phyloP scores from a whole-genome alignment of 768 basidiomycete species.

The Suillus alpinus region DNA sequence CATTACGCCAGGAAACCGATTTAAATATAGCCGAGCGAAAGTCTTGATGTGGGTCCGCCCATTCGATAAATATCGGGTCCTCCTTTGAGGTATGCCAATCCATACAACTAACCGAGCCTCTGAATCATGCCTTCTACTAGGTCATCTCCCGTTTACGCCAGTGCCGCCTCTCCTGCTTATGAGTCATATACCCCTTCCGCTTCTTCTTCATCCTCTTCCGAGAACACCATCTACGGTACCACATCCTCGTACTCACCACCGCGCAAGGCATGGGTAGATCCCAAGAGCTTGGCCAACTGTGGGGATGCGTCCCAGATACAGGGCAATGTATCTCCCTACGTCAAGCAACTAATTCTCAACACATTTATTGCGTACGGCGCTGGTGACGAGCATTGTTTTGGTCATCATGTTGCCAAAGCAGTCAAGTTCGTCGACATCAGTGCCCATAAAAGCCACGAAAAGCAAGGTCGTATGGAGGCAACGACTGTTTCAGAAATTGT shows the following conservation, averaged over 20 bases:
- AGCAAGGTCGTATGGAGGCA: conserved; percentile 55
- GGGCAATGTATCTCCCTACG: conserved; percentile 61
- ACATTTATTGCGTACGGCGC: conserved; percentile 72
- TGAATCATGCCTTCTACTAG: conserved; percentile 24
- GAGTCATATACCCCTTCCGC: conserved; percentile 23
- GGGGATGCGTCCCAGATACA: conserved; percentile 53
- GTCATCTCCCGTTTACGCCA: conserved; percentile 23
- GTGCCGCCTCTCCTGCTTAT: conserved; percentile 26
- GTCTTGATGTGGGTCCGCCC: conserved; percentile 12
- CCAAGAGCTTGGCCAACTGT: conserved; percentile 55
- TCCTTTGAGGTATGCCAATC: conserved; percentile 2
- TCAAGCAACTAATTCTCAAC: conserved; percentile 68
- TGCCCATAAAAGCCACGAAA: conserved; percentile 43
- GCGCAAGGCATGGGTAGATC: conserved; percentile 61
- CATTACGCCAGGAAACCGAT: conserved; percentile 6
- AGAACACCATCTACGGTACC: conserved; percentile 22
- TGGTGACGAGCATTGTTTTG: conserved; percentile 60
- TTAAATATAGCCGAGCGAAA: conserved; percentile 24
- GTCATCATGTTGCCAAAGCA: conserved; percentile 54
- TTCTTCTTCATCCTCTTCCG: conserved; percentile 22
- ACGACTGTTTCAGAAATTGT: conserved; percentile 59
- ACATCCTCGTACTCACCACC: conserved; percentile 10
- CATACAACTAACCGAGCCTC: conserved; percentile 3
- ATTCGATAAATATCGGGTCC: conserved; percentile 27
- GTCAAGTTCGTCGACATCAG: conserved; percentile 62